These are phyloP conservation scores for Jamesozyma jinghongensis DNA, from an alignment of 805 yeast species.

Conservation along the genomic window DNA sequence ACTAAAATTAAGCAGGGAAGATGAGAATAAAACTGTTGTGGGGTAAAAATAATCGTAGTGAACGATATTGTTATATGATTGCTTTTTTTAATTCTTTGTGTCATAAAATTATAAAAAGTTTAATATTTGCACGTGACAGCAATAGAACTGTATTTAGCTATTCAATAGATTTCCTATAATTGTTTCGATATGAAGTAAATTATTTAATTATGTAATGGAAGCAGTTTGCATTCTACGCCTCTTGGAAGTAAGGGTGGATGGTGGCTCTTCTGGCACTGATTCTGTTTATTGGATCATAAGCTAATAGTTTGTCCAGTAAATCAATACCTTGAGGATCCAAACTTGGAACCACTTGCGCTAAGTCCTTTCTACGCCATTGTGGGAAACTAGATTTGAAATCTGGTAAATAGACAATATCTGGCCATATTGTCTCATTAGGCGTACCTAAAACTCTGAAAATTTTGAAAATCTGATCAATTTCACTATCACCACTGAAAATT, in stretches of 20 bases:
- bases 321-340: slow-evolving; percentile 80
- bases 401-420: slow-evolving; percentile 85
- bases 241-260: slow-evolving; percentile 56
- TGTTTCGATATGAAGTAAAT: not conserved
- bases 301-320: slow-evolving; percentile 65
- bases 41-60: too few relatives aligned
- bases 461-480: slow-evolving; percentile 88
- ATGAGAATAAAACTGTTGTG: too few relatives aligned
- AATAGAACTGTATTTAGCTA: too few relatives aligned
- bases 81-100: too few relatives aligned
- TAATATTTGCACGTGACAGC: too few relatives aligned
- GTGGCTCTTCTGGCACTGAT: slow-evolving; percentile 92
- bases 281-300: slow-evolving; percentile 88
- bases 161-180: too few relatives aligned
- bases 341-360: slow-evolving; percentile 67
- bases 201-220: too few relatives aligned
- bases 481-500: slow-evolving; percentile 89
- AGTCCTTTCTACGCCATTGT: slow-evolving; percentile 80
- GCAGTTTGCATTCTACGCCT: too few relatives aligned
- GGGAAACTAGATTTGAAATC: slow-evolving; percentile 81
- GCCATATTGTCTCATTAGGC: slow-evolving; percentile 94
- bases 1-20: too few relatives aligned
- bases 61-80: too few relatives aligned
- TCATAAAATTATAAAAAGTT: too few relatives aligned
- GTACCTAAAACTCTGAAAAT: slow-evolving; percentile 94